A percentile compares a stretch with the other conserved stretches of the same genome.
Evolutionary conservation across 192 early-diverging fungal genomes (phyloP).

Genomic region (Podila horticola): DNA sequence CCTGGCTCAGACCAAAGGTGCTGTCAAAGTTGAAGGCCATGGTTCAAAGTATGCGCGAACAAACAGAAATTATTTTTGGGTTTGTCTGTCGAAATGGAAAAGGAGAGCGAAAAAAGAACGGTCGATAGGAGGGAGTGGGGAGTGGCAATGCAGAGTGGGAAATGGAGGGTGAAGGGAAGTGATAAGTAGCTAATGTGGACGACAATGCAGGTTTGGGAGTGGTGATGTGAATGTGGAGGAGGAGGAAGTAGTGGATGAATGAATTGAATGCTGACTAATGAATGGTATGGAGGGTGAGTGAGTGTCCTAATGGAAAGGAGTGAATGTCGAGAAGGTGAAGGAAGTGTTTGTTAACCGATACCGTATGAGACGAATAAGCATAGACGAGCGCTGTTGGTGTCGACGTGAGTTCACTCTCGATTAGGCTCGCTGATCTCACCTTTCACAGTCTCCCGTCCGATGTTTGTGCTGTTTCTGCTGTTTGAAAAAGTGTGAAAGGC

Average conservation of each 20-base stretch:
- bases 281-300: background rate
- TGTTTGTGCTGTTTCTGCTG: background rate
- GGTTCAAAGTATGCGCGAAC: background rate
- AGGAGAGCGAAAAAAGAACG: background rate
- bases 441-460: too few relatives aligned
- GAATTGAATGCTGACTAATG: background rate
- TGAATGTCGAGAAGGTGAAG: background rate
- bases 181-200: too few relatives aligned
- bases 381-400: too few relatives aligned
- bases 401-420: too few relatives aligned
- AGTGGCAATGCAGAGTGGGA: background rate
- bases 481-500: background rate
- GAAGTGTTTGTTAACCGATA: background rate
- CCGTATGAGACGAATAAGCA: too few relatives aligned
- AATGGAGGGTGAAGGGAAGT: background rate
- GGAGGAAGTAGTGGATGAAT: background rate
- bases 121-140: background rate
- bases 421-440: background rate
- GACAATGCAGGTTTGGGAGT: background rate
- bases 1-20: constrained; percentile 26
- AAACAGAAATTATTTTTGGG: background rate
- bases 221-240: background rate
- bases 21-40: constrained; percentile 49
- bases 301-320: background rate
- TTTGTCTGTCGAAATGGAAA: too few relatives aligned